phyloP scores from a whole-genome alignment of 345 rosid species.

The Microcos paniculata region DNA sequence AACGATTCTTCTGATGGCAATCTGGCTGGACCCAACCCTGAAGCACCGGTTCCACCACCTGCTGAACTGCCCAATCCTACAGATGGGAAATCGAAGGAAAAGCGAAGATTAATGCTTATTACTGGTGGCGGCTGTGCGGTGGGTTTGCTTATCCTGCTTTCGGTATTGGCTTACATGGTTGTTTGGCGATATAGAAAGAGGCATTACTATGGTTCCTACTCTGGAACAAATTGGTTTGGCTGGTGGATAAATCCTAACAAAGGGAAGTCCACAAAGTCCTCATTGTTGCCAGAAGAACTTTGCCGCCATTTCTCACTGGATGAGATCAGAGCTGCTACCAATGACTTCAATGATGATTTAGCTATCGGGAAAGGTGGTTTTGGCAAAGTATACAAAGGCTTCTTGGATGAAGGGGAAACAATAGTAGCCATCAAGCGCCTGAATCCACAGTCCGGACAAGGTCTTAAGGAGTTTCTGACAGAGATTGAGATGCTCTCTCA shows the following conservation, averaged over 20 bases:
- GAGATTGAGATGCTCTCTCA: too few species aligned
- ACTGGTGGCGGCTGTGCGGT: background rate
- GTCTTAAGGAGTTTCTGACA: too few species aligned
- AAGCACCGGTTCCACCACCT: background rate
- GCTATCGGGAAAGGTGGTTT: too few species aligned
- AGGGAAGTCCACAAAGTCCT: background rate
- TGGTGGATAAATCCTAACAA: background rate
- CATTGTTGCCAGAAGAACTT: too few species aligned
- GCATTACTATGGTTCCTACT: background rate
- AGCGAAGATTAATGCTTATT: background rate
- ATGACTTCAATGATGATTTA: too few species aligned
- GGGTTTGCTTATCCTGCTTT: background rate
- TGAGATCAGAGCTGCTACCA: too few species aligned
- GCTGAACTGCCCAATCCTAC: background rate
- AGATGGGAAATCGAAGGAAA: background rate
- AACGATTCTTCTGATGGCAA: slow-evolving; percentile 25
- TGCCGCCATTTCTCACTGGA: too few species aligned
- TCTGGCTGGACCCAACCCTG: slow-evolving; percentile 50
- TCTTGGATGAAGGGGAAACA: too few species aligned
- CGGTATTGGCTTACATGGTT: background rate
- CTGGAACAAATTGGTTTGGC: background rate
- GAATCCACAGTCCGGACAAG: too few species aligned
- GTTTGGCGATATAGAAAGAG: background rate
- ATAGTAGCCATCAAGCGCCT: too few species aligned
- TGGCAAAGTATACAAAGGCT: too few species aligned